Evolutionary conservation across 2,329 filamentous ascomycete species (phyloP).

Genomic region (Tolypocladium pustulatum): DNA sequence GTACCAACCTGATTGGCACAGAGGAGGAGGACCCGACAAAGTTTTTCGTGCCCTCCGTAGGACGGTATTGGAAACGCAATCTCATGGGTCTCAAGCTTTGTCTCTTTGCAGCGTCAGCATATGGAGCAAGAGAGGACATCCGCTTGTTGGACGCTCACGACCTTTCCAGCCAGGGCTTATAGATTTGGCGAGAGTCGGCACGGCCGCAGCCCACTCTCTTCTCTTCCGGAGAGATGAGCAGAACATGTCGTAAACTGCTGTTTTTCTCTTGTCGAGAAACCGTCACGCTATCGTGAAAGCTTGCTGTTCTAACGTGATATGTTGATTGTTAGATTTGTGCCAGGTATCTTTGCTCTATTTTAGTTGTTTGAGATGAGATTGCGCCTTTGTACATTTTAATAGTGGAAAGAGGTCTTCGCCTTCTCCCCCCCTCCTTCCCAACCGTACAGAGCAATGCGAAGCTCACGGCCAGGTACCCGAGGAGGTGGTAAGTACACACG

Average conservation of each 20-base stretch:
- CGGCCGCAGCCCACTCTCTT: conserved; percentile 21
- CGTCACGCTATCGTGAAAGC: neutral
- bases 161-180: conserved; percentile 14
- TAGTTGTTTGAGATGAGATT: neutral
- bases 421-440: neutral
- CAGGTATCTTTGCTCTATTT: neutral
- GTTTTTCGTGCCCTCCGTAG: neutral
- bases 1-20: conserved; percentile 23
- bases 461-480: neutral
- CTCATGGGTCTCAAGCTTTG: conserved; percentile 31
- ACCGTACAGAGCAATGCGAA: neutral
- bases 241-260: conserved; percentile 16
- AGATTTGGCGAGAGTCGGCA: conserved; percentile 14
- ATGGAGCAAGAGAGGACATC: neutral
- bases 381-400: neutral
- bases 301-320: neutral
- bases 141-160: neutral
- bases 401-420: neutral
- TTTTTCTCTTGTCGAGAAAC: neutral
- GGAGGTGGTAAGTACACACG: neutral
- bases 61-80: conserved; percentile 26
- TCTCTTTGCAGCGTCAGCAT: conserved; percentile 22
- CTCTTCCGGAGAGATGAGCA: conserved; percentile 27
- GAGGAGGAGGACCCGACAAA: conserved; percentile 30
- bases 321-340: neutral